Conservation (phyloP, 495 filamentous ascomycete genomes). For the Daldinia loculata region DNA sequence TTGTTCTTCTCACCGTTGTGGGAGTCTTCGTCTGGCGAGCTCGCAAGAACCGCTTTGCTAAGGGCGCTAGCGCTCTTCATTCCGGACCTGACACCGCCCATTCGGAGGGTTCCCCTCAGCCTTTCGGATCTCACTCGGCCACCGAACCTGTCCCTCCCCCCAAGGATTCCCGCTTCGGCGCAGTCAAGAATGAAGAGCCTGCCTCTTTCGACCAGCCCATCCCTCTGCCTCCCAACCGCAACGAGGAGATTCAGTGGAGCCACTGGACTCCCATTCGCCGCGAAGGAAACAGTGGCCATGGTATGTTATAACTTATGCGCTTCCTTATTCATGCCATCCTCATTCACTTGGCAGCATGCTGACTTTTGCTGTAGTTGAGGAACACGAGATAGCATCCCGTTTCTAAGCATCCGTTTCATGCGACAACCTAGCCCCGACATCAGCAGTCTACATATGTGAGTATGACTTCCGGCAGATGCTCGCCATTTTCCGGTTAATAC, state of each 20-base stretch:
- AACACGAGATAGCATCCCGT: slow-evolving; percentile 38
- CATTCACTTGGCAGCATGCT: neutral
- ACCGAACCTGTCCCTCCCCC: slow-evolving; percentile 24
- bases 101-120: slow-evolving; percentile 11
- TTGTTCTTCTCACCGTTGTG: slow-evolving; percentile 37
- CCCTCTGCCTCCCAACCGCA: neutral
- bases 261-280: slow-evolving; percentile 18
- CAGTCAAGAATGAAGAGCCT: slow-evolving; percentile 36
- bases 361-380: slow-evolving; percentile 20
- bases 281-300: slow-evolving; percentile 7
- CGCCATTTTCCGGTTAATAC: neutral
- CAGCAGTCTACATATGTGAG: neutral
- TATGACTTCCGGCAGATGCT: neutral
- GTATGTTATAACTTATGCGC: slow-evolving; percentile 25
- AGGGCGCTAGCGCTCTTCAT: slow-evolving; percentile 14
- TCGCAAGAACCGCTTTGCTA: slow-evolving; percentile 35
- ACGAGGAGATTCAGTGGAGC: slow-evolving; percentile 19
- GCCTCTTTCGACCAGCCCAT: slow-evolving; percentile 34
- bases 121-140: slow-evolving; percentile 2
- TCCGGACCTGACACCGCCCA: neutral
- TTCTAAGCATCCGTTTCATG: slow-evolving; percentile 16
- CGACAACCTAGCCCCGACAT: neutral
- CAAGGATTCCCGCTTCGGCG: slow-evolving; percentile 27
- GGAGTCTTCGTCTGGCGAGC: slow-evolving; percentile 44
- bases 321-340: neutral